A percentile compares a stretch with the other conserved stretches of the same genome.
phyloP scores from a whole-genome alignment of 192 early-diverging fungal genomes.

The Coemansia javaensis region DNA sequence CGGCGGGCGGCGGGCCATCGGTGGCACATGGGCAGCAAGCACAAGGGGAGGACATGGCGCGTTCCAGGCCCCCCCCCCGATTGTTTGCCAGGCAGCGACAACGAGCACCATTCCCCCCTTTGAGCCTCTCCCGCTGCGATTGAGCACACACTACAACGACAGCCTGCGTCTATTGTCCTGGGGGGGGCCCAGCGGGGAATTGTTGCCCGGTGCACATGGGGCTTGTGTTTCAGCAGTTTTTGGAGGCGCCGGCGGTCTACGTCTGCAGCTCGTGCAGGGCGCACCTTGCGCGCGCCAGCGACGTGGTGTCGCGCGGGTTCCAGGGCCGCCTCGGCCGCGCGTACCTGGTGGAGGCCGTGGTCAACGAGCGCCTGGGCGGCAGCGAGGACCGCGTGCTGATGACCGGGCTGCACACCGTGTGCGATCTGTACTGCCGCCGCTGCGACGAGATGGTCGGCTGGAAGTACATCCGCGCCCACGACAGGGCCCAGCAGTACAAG shows the following conservation, averaged over 20 bases:
- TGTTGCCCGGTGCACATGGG: no score
- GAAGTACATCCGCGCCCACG: constrained; percentile 38
- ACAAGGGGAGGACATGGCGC: no score
- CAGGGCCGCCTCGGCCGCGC: constrained; percentile 40
- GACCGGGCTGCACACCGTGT: constrained; percentile 47
- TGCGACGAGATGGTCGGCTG: constrained; percentile 35
- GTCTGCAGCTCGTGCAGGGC: constrained; percentile 23
- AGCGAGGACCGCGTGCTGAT: constrained; percentile 43
- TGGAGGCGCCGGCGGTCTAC: constrained; percentile 32
- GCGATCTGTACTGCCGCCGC: constrained; percentile 31
- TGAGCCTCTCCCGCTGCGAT: no score
- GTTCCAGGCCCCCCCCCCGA: no score
- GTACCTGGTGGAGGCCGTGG: constrained; percentile 34
- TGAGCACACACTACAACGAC: no score
- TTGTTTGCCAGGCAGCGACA: no score
- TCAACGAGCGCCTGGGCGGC: constrained; percentile 33
- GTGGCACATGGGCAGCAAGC: no score
- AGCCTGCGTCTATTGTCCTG: no score
- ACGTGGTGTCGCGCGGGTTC: constrained; percentile 39
- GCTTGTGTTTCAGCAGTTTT: constrained; percentile 33
- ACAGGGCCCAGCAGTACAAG: constrained; percentile 41
- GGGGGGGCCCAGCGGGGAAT: no score
- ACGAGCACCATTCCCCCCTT: no score
- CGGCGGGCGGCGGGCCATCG: no score
- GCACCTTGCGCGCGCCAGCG: constrained; percentile 30